phyloP scores from a whole-genome alignment of 805 yeast species.

The Teunomyces tritomae region DNA sequence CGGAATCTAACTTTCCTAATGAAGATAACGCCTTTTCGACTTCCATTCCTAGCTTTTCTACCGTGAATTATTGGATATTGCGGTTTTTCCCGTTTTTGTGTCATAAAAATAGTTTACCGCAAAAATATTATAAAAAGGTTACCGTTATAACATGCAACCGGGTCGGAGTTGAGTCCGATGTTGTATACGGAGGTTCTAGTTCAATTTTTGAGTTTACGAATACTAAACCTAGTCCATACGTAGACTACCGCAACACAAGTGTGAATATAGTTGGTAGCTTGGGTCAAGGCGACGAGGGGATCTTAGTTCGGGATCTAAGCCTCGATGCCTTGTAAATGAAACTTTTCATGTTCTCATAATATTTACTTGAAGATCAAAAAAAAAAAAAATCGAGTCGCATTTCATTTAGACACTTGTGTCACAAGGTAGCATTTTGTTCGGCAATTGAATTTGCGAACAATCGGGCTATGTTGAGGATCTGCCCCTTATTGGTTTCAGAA shows the following conservation, averaged over 20 bases:
- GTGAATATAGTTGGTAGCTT: conserved; percentile 55
- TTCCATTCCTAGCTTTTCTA: conserved; percentile 43
- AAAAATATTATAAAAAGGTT: conserved; percentile 21
- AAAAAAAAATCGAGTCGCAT: background rate
- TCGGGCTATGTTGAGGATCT: background rate
- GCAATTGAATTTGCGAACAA: background rate
- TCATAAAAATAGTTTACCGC: conserved; percentile 27
- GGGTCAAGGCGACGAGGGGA: conserved; percentile 65
- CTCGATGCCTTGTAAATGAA: background rate
- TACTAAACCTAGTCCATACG: conserved; percentile 21
- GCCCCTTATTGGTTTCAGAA: background rate
- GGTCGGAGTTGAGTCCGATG: conserved; percentile 70
- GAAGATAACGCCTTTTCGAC: conserved; percentile 15
- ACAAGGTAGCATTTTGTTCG: background rate
- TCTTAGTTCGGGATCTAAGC: conserved; percentile 51
- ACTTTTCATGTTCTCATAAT: conserved; percentile 12
- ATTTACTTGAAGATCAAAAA: background rate
- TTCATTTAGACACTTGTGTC: background rate
- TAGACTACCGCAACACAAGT: conserved; percentile 47
- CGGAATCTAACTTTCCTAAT: conserved; percentile 6
- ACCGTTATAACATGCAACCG: conserved; percentile 64
- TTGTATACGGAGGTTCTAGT: conserved; percentile 66
- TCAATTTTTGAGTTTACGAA: conserved; percentile 53
- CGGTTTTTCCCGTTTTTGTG: conserved; percentile 63
- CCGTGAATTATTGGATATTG: conserved; percentile 71